Percentiles rank a stretch among this genome's conserved stretches.
Conservation (phyloP, 352 stramenopile genomes). For the Phytophthora capsici region DNA sequence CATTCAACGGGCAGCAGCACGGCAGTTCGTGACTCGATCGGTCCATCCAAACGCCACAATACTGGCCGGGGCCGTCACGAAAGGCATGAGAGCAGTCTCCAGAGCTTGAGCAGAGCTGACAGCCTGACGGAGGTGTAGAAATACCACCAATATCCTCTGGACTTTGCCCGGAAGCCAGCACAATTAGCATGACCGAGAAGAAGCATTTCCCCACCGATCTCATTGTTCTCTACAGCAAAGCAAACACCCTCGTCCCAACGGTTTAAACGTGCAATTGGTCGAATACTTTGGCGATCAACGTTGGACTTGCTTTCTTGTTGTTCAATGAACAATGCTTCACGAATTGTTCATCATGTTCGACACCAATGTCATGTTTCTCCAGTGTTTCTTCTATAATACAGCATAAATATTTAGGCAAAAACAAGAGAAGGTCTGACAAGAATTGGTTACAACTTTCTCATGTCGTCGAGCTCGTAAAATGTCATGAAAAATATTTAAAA, state of each 20-base stretch:
- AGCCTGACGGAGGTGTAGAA: slow-evolving; percentile 26
- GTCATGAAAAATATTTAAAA: no score
- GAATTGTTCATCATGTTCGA: no score
- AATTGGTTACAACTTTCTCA: no score
- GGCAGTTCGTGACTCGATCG: slow-evolving; percentile 17
- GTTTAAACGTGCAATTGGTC: no score
- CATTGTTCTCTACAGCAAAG: not conserved
- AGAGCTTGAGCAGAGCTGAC: slow-evolving; percentile 23
- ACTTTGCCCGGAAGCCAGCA: not conserved
- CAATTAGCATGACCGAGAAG: not conserved
- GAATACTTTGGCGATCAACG: no score
- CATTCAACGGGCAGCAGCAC: slow-evolving; percentile 34
- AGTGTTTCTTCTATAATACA: no score
- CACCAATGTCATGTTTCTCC: no score
- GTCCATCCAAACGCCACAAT: slow-evolving; percentile 32
- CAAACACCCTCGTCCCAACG: slow-evolving; percentile 3
- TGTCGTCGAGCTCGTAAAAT: no score
- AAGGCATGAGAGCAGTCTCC: slow-evolving; percentile 34
- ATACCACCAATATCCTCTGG: slow-evolving; percentile 9
- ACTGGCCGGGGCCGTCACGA: slow-evolving; percentile 24
- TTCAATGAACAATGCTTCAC: no score
- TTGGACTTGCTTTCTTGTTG: no score
- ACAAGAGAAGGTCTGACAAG: no score
- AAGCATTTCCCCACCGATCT: slow-evolving; percentile 1
- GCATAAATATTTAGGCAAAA: no score